Evolutionary conservation across 2,329 filamentous ascomycete species (phyloP).

Genomic region (Cordyceps javanica): DNA sequence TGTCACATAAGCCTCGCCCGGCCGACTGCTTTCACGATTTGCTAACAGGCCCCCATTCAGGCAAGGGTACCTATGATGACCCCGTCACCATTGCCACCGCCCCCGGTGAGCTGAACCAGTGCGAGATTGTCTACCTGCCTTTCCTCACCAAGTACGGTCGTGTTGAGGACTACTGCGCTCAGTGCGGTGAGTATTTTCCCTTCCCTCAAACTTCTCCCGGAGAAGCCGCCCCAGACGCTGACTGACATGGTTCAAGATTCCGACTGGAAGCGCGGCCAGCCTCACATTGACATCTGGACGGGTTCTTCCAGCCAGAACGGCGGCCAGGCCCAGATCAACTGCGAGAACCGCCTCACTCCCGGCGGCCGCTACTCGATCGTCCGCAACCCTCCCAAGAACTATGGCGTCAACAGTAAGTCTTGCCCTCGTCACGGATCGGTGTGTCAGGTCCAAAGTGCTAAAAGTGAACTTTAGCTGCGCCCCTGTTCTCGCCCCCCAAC

Average conservation of each 20-base stretch:
- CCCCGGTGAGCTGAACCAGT: constrained; percentile 17
- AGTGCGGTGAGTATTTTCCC: constrained; percentile 14
- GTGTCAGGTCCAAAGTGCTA: neutral
- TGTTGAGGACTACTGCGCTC: constrained; percentile 16
- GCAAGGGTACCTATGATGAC: constrained; percentile 17
- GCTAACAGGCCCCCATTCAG: neutral
- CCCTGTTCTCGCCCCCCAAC: constrained; percentile 17
- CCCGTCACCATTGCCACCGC: constrained; percentile 19
- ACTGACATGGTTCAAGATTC: neutral
- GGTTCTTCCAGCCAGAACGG: constrained; percentile 16
- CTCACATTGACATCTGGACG: constrained; percentile 20
- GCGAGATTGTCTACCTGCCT: constrained; percentile 19
- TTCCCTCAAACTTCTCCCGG: neutral
- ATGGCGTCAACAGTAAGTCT: constrained; percentile 17
- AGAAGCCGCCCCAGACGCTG: neutral
- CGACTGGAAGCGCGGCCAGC: constrained; percentile 15
- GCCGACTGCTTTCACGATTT: neutral
- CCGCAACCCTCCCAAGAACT: constrained; percentile 19
- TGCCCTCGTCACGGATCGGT: neutral
- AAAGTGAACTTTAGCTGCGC: constrained; percentile 11
- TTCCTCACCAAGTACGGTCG: constrained; percentile 19
- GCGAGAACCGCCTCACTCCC: constrained; percentile 17
- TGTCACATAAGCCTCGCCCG: neutral
- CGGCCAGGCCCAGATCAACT: constrained; percentile 19
- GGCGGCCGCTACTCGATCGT: constrained; percentile 18